Conservation (phyloP, 75 land plant species). For the Selaginella tamariscina region DNA sequence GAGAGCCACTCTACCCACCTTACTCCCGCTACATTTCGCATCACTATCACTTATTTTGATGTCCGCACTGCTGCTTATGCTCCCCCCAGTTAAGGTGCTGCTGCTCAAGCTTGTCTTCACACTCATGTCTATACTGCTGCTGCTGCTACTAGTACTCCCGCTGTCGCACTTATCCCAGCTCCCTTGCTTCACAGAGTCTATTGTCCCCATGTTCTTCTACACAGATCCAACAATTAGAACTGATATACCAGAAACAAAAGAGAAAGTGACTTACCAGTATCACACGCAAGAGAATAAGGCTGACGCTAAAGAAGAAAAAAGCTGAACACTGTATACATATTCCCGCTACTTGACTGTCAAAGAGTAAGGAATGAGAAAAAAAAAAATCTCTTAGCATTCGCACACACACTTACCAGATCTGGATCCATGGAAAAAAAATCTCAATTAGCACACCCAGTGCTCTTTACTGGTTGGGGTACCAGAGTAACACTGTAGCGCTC, state of each 20-base stretch:
- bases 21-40: slow-evolving; percentile 2
- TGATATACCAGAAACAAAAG: neutral
- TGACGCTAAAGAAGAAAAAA: neutral
- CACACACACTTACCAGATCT: too few relatives aligned
- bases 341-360: neutral
- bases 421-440: too few relatives aligned
- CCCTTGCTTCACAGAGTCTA: neutral
- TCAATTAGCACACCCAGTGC: too few relatives aligned
- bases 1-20: slow-evolving; percentile 23
- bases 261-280: neutral
- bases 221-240: neutral
- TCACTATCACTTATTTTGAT: slow-evolving; percentile 10
- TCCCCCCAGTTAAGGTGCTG: neutral
- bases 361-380: too few relatives aligned
- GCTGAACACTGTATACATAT: too few relatives aligned
- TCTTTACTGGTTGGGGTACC: too few relatives aligned
- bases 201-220: neutral
- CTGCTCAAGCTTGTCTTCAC: neutral
- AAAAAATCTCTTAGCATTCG: too few relatives aligned
- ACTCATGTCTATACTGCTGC: neutral
- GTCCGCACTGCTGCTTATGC: neutral
- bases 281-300: neutral
- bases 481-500: too few relatives aligned
- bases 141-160: neutral
- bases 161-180: neutral